These are phyloP conservation scores for Cercophora newfieldiana DNA, from an alignment of 495 filamentous ascomycete species.

Conservation along the genomic window DNA sequence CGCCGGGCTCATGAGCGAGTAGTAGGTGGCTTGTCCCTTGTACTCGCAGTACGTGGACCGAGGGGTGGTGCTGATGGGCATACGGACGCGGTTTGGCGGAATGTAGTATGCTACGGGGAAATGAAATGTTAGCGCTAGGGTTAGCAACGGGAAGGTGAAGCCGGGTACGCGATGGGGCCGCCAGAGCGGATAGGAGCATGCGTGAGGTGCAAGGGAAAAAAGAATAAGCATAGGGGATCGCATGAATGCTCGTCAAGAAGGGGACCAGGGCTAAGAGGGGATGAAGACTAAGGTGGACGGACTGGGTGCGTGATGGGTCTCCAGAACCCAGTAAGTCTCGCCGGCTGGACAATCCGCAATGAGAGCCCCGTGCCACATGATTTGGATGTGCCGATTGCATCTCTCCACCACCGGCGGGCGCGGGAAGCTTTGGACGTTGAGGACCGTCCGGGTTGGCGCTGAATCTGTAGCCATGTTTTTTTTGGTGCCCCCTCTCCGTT, in stretches of 20 bases:
- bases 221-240: not conserved
- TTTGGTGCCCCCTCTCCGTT: not conserved
- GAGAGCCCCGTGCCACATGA: conserved; percentile 52
- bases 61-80: conserved; percentile 45
- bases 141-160: not conserved
- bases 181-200: not conserved
- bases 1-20: conserved; percentile 40
- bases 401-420: conserved; percentile 57
- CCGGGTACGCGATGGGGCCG: not conserved
- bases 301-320: conserved; percentile 60
- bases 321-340: conserved; percentile 59
- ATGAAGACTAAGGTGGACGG: conserved; percentile 17
- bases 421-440: conserved; percentile 59
- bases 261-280: not conserved
- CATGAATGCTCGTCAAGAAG: not conserved
- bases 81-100: conserved; percentile 42
- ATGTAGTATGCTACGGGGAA: conserved; percentile 55
- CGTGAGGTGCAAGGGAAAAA: not conserved
- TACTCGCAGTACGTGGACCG: conserved; percentile 56
- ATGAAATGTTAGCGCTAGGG: not conserved
- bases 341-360: conserved; percentile 54
- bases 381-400: conserved; percentile 49
- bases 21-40: conserved; percentile 58
- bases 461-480: not conserved
- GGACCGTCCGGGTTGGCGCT: conserved; percentile 12